Evolutionary conservation across 2,329 filamentous ascomycete genomes (phyloP), one percentile per base, ranked within the genome.

Genomic region (Beauveria scarabaeidicola): DNA sequence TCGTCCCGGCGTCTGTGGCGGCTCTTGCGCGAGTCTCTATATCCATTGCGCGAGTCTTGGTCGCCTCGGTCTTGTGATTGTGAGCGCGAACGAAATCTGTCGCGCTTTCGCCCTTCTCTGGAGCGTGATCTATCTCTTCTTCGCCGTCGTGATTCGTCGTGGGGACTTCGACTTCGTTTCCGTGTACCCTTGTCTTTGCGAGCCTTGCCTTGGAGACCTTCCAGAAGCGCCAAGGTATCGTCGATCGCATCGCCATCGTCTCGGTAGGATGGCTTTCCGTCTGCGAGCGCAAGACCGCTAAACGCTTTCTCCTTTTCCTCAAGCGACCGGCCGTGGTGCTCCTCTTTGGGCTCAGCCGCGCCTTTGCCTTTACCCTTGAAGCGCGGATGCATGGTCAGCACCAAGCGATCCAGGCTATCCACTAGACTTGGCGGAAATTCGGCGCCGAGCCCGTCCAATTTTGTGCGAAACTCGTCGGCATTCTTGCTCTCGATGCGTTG

Each of bases 171-270:
- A 68, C 79, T 87, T 60, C 85, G 78, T 70, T 85, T 86, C 61
- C 79, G 75, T 56, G 76, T 70, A 1, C 70, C 68, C 66, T 75
- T 77, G 61, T 77, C 78, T 62, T 78, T 78, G 65, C 76, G 78
- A 15, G 78, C 76, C 67, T 88, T 91, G 8, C 83, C 82, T 63
- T 91, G 91, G 43, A 97, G 75, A 0, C 86, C 88, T 72, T 97
- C 94, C n/a, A 99, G 74, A 67, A 96, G 81, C 0, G 92, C 92
- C 66, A 99, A 85, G 0, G 94, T 96, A 72, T 99, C 92, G 69
- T 97, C 94, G 68, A 97, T 88, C 21, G 85, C 89, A 69, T 90
- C 88, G 1, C 75, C 76, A 50, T 72, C 70, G 9, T 66, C 66
- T 29, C 74, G 69, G 27, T 72, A 64, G 5, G 65, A 65, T 1